Evolutionary conservation across 2,329 filamentous ascomycete genomes (phyloP), one percentile per base, ranked within the genome.

Genomic region (Cryphonectria carpinicola): DNA sequence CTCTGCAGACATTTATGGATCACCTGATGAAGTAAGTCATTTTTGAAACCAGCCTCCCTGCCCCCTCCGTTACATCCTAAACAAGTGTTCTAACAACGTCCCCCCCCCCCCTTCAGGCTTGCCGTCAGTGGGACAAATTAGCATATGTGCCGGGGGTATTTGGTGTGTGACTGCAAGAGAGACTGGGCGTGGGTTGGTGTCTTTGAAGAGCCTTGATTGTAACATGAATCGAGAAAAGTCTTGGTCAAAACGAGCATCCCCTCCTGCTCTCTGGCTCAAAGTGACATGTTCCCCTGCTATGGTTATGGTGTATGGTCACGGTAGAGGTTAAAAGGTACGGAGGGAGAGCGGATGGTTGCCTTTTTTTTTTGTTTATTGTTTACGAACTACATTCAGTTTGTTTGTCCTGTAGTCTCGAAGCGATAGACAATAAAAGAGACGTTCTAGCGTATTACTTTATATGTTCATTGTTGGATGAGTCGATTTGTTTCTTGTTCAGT

Each of bases 1-100:
- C 94, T 68, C 84, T 99, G 79, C 95, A 98, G 82, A 98, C 95
- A 1, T 99, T 99, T 80, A 99, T 99, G 96, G 96, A 99, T 78
- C 95, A 98, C 83, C 85, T 99, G 80, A 99, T 99, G 96, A 99
- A 99, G 93, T 95, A 86, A 83, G 91, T 86, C 70, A 72, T 13
- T 68, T 32, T 11, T 11, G 46, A n/a, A 22, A n/a, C 67, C 3
- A 41, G 58, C 28, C 37, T 61, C 10, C 14, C 60, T n/a, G 4
- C 13, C 13, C 60, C 10, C 32, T 35, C 10, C 10, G 19, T 41
- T 11, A n/a, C 60, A 14, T 37, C 22, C 22, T 4, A 41, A n/a
- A 39, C 60, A 17, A 19, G 19, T 35, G 22, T 22, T 28, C 75
- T 75, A 69, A 73, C 64, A 46, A 58, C 4, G 54, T 60, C 71